phyloP scores from a whole-genome alignment of 2,329 filamentous ascomycete genomes.

The Beauveria sp. region DNA sequence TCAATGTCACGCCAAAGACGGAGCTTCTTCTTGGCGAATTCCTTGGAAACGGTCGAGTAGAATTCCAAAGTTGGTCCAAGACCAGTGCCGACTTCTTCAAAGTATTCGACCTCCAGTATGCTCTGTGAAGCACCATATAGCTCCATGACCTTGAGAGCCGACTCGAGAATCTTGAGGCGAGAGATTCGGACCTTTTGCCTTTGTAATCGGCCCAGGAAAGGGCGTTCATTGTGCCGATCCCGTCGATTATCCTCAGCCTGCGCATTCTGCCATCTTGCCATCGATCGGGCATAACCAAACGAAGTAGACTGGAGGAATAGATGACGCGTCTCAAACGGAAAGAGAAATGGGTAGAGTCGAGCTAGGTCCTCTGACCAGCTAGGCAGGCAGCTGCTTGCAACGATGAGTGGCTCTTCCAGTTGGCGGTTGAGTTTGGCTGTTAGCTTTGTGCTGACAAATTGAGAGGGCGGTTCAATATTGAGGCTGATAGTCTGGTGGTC shows the following conservation, averaged over 20 bases:
- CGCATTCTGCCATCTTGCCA: conserved; percentile 94
- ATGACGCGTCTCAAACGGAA: conserved; percentile 95
- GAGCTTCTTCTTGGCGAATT: conserved; percentile 95
- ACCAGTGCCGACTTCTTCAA: conserved; percentile 95
- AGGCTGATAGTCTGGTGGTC: conserved; percentile 58
- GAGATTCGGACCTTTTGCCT: conserved; percentile 98
- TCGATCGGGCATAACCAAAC: conserved; percentile 94
- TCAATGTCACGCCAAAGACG: conserved; percentile 96
- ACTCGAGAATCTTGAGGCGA: conserved; percentile 88
- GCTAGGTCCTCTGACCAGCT: conserved; percentile 95
- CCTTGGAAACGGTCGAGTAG: conserved; percentile 93
- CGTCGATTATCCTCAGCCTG: conserved; percentile 76
- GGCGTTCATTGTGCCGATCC: conserved; percentile 81
- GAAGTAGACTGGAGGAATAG: conserved; percentile 96
- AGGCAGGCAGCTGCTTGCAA: conserved; percentile 92
- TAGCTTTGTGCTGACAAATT: conserved; percentile 97
- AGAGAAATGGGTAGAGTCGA: conserved; percentile 89
- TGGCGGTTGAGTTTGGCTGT: conserved; percentile 97
- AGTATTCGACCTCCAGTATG: conserved; percentile 95
- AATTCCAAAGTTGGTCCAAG: conserved; percentile 94
- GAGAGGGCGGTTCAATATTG: conserved; percentile 74
- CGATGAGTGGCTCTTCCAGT: conserved; percentile 90
- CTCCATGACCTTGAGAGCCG: conserved; percentile 97
- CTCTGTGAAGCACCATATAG: conserved; percentile 95
- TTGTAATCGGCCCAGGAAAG: conserved; percentile 84